Conservation (phyloP, 495 filamentous ascomycete genomes). For the Penicillium macrosclerotiorum region DNA sequence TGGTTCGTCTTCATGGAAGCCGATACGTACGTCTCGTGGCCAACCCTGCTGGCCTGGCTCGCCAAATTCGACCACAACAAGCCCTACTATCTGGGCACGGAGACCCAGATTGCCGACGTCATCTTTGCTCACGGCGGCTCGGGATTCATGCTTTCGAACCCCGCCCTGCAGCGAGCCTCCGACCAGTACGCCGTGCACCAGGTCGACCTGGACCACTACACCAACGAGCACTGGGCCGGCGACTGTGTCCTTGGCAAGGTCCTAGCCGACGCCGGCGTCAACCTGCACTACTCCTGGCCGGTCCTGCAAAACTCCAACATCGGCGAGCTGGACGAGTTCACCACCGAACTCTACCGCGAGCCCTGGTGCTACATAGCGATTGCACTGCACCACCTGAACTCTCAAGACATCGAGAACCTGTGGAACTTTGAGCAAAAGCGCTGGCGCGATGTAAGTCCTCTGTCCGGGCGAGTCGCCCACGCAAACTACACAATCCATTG, state of each 20-base stretch:
- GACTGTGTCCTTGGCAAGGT: slow-evolving; percentile 63
- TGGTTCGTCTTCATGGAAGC: slow-evolving; percentile 73
- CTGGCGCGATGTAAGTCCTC: slow-evolving; percentile 30
- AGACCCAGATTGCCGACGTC: slow-evolving; percentile 51
- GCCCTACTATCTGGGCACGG: slow-evolving; percentile 58
- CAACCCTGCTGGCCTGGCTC: slow-evolving; percentile 58
- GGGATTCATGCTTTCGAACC: slow-evolving; percentile 62
- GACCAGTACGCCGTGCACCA: slow-evolving; percentile 43
- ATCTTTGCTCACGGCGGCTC: slow-evolving; percentile 67
- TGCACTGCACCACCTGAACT: slow-evolving; percentile 52
- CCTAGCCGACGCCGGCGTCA: slow-evolving; percentile 52
- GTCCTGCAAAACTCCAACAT: slow-evolving; percentile 49
- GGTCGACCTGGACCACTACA: slow-evolving; percentile 51
- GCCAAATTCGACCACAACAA: slow-evolving; percentile 46
- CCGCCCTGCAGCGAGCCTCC: slow-evolving; percentile 48
- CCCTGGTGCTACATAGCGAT: slow-evolving; percentile 58
- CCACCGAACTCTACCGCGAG: slow-evolving; percentile 34
- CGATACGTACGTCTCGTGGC: slow-evolving; percentile 65
- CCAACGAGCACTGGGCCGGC: slow-evolving; percentile 62
- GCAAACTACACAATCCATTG: neutral
- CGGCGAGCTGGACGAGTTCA: slow-evolving; percentile 45
- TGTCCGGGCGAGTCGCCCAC: neutral
- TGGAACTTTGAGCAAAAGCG: slow-evolving; percentile 41
- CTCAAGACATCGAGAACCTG: slow-evolving; percentile 37
- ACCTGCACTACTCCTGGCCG: slow-evolving; percentile 50